Evolutionary conservation across 1,139 yeast species (phyloP).

Genomic region (Kurtzmaniella quercitrusa): DNA sequence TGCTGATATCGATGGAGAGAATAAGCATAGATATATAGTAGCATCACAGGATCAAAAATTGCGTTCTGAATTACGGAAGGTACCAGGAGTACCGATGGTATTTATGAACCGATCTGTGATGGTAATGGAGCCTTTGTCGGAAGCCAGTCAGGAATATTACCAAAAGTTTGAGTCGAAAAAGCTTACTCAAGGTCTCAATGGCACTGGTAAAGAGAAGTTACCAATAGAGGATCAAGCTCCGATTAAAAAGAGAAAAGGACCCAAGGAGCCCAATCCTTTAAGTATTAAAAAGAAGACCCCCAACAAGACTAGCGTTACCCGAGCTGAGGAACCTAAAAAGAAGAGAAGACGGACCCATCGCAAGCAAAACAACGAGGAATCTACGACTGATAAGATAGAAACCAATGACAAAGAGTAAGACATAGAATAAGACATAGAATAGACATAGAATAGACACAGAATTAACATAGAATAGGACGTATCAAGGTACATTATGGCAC

Average conservation of each 20-base stretch:
- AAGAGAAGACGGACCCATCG: conserved; percentile 38
- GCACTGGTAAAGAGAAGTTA: conserved; percentile 25
- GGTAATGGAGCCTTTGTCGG: conserved; percentile 92
- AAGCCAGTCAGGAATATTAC: conserved; percentile 58
- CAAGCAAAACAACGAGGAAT: conserved; percentile 13
- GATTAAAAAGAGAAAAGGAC: conserved; percentile 57
- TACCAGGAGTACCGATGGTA: conserved; percentile 88
- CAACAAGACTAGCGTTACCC: too few species aligned
- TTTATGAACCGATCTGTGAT: conserved; percentile 88
- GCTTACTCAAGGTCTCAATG: conserved; percentile 73
- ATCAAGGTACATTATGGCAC: too few species aligned
- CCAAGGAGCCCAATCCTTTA: conserved; percentile 77
- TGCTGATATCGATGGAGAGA: conserved; percentile 65
- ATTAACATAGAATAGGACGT: too few species aligned
- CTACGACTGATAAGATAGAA: conserved; percentile 8
- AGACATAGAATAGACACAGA: too few species aligned
- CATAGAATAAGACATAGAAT: too few species aligned
- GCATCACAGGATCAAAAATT: conserved; percentile 77
- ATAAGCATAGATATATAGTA: conserved; percentile 85
- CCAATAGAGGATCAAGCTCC: conserved; percentile 18
- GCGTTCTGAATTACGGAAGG: conserved; percentile 60
- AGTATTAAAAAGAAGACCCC: conserved; percentile 69
- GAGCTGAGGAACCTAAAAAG: conserved; percentile 16
- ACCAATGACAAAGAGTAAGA: too few species aligned
- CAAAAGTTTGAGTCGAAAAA: conserved; percentile 57